Conservation (phyloP, 1,284 basidiomycete species). For the Rhodotorula mucilaginosa region DNA sequence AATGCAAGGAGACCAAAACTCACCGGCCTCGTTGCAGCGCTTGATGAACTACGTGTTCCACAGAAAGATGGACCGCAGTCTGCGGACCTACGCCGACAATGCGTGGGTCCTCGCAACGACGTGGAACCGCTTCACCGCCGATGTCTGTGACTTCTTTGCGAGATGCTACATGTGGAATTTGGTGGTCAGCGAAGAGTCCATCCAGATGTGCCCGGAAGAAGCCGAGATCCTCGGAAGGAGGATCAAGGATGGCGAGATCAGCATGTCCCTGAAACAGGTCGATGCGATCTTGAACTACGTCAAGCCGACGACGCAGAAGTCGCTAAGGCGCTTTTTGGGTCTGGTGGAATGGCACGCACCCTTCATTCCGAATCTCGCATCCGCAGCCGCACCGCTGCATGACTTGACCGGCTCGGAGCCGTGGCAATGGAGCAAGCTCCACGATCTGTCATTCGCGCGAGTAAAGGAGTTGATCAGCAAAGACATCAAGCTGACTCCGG, state of each 20-base stretch:
- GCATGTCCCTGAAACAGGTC: background rate
- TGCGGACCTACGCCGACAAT: background rate
- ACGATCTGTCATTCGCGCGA: background rate
- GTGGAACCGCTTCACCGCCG: background rate
- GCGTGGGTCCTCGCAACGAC: background rate
- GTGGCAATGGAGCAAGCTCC: background rate
- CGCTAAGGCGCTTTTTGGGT: background rate
- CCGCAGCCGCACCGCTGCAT: background rate
- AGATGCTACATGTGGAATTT: background rate
- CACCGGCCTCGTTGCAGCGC: background rate
- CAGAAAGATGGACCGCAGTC: background rate
- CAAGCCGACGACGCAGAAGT: background rate
- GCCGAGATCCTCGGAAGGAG: background rate
- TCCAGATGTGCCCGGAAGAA: background rate
- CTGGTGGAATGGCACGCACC: background rate
- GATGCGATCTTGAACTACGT: background rate
- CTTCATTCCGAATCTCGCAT: background rate
- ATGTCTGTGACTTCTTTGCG: background rate
- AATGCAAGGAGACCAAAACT: background rate
- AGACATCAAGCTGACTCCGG: background rate
- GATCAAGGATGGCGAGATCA: background rate
- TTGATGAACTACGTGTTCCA: background rate
- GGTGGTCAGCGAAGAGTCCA: background rate
- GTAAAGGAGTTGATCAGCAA: background rate
- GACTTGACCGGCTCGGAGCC: background rate